Evolutionary conservation across 1,139 yeast species (phyloP).

Genomic region (Nakaseomyces sp.): DNA sequence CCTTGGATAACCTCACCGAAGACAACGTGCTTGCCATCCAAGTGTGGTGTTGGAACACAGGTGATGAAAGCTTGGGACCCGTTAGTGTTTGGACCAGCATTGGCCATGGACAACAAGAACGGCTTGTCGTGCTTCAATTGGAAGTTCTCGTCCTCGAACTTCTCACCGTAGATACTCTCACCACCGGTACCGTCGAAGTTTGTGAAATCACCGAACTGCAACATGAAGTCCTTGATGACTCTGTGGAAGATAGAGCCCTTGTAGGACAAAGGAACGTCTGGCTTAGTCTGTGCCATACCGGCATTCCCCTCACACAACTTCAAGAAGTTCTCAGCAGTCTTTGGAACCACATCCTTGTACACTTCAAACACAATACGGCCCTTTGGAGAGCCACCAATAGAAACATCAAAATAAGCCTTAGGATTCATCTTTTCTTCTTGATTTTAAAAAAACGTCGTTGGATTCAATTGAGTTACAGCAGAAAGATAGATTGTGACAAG

Average conservation of each 20-base stretch:
- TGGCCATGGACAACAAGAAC: conserved; percentile 89
- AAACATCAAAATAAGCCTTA: conserved; percentile 65
- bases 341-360: conserved; percentile 76
- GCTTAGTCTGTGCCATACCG: conserved; percentile 47
- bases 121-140: conserved; percentile 69
- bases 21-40: conserved; percentile 93
- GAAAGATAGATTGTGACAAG: no score
- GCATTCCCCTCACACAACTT: conserved; percentile 86
- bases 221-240: conserved; percentile 84
- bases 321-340: conserved; percentile 87
- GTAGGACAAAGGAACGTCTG: conserved; percentile 60
- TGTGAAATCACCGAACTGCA: conserved; percentile 96
- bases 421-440: conserved; percentile 21
- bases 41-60: conserved; percentile 73
- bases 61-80: conserved; percentile 94
- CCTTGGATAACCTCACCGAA: conserved; percentile 87
- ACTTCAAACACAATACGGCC: conserved; percentile 75
- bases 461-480: no score
- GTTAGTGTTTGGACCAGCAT: conserved; percentile 90
- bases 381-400: conserved; percentile 53
- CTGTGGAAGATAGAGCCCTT: conserved; percentile 84
- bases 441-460: no score
- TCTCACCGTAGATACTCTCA: conserved; percentile 89
- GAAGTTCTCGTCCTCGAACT: conserved; percentile 90
- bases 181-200: conserved; percentile 89